These are phyloP conservation scores for Chenopodium berlandieri DNA, from an alignment of 148 eudicot genomes.

Conservation along the genomic window DNA sequence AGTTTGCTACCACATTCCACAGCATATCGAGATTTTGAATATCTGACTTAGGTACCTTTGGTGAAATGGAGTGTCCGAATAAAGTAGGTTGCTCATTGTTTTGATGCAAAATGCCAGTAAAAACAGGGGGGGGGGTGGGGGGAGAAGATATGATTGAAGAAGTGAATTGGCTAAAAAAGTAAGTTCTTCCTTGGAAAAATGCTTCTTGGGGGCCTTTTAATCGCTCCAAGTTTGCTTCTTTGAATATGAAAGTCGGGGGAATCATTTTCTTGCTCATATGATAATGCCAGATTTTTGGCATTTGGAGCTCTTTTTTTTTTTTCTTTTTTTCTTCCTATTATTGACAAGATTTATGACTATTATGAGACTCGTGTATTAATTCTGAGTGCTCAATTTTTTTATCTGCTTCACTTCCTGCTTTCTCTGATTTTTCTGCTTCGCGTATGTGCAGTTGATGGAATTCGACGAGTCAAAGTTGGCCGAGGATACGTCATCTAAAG, in stretches of 20 bases:
- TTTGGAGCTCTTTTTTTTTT: neutral
- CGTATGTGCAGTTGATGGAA: slow-evolving; percentile 64
- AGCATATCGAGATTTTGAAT: too few species aligned
- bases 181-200: neutral
- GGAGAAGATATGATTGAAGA: neutral
- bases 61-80: neutral
- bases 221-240: neutral
- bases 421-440: neutral
- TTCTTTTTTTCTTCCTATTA: neutral
- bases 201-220: neutral
- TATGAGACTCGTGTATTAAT: neutral
- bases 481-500: slow-evolving; percentile 29
- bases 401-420: neutral
- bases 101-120: neutral
- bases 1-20: neutral
- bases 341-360: neutral
- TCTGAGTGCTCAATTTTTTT: neutral
- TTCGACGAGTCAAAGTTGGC: slow-evolving; percentile 76
- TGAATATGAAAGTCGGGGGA: neutral
- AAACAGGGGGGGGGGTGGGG: neutral
- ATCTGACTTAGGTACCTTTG: neutral
- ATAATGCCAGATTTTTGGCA: neutral
- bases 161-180: neutral
- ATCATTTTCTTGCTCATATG: neutral
- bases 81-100: neutral